Base-by-base conservation (phyloP, 345 rosid genomes). In the Psidium friedrichsthalianum region DNA sequence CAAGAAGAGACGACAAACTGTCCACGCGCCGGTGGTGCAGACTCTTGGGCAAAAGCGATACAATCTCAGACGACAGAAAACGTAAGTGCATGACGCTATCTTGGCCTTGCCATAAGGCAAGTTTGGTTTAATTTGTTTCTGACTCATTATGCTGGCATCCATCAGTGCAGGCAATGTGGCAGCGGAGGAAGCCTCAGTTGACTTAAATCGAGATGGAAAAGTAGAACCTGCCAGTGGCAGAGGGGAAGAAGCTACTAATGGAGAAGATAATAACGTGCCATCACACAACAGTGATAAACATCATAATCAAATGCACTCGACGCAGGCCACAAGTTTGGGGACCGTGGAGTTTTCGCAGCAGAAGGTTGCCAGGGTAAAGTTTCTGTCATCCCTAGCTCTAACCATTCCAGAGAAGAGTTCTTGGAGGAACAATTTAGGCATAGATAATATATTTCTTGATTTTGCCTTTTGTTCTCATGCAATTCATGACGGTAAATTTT, bases 61-160 rank as follows among this genome's bases (percentile, higher is more conserved):
- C 91, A 93, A 94, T 90, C 97, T 97, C 83, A 92, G 98, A 87
- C 92, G 93, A 53, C 92, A 90, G 82, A 93, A 89, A 91, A 89
- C 56, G 98, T 97, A 93, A 93, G 96, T 88, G 78, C 78, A 69
- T 69, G 47, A 69, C 76, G 18, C 83, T 64, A 27, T 74, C 83
- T 54, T 61, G 10, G 22, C 53, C 36, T 58, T 44, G 29, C 64
- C 29, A 7, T 53, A 40, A 9, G 42, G 55, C 16, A 81, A 69
- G 36, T 69, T 32, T 69, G 44, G 78, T 69, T 69, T 16, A 69
- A 20, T 8, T 69, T 69, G 47, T 69, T 69, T 32, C 76, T 16
- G 78, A 69, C 78, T 69, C 44, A 21, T 69, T 69, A 24, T 76
- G 44, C 52, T 78, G 74, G 83, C 74, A 69, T 22, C 83, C 61